phyloP scores from a whole-genome alignment of 768 basidiomycete genomes.

The Mycena sanguinolenta region DNA sequence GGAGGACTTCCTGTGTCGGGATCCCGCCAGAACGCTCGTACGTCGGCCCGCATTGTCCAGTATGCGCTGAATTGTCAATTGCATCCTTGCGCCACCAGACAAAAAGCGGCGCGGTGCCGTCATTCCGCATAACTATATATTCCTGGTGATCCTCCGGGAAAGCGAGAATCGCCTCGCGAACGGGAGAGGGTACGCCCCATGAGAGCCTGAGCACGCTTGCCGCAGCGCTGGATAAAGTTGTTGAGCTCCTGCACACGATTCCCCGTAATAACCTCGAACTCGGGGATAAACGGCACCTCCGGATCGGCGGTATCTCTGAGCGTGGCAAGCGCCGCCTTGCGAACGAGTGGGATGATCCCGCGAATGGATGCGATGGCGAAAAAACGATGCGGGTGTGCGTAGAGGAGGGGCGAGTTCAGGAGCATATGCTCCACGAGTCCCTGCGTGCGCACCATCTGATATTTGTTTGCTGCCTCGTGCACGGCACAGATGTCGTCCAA shows the following conservation, averaged over 20 bases:
- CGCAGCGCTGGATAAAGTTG: slow-evolving; percentile 27
- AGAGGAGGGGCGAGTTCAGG: slow-evolving; percentile 12
- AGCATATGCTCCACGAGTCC: slow-evolving; percentile 23
- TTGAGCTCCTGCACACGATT: slow-evolving; percentile 22
- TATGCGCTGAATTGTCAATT: not conserved
- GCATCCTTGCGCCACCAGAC: slow-evolving; percentile 23
- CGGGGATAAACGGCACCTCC: slow-evolving; percentile 19
- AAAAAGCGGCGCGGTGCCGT: not conserved
- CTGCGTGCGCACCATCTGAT: slow-evolving; percentile 26
- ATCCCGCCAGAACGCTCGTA: slow-evolving; percentile 10
- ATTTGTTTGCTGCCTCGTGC: slow-evolving; percentile 30
- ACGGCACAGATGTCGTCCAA: slow-evolving; percentile 22
- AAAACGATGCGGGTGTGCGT: slow-evolving; percentile 25
- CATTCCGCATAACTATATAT: not conserved
- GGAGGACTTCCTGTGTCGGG: slow-evolving; percentile 16
- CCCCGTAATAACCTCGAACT: slow-evolving; percentile 16
- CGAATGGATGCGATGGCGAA: slow-evolving; percentile 27
- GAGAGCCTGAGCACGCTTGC: slow-evolving; percentile 14
- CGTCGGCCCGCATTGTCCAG: slow-evolving; percentile 12
- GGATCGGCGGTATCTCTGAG: slow-evolving; percentile 16
- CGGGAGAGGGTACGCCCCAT: not conserved
- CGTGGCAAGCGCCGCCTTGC: slow-evolving; percentile 14
- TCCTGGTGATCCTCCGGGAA: not conserved
- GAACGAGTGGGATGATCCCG: slow-evolving; percentile 14
- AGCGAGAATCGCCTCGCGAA: slow-evolving; percentile 1